phyloP scores from a whole-genome alignment of 2,329 filamentous ascomycete genomes.

The Aspergillus japonicus region DNA sequence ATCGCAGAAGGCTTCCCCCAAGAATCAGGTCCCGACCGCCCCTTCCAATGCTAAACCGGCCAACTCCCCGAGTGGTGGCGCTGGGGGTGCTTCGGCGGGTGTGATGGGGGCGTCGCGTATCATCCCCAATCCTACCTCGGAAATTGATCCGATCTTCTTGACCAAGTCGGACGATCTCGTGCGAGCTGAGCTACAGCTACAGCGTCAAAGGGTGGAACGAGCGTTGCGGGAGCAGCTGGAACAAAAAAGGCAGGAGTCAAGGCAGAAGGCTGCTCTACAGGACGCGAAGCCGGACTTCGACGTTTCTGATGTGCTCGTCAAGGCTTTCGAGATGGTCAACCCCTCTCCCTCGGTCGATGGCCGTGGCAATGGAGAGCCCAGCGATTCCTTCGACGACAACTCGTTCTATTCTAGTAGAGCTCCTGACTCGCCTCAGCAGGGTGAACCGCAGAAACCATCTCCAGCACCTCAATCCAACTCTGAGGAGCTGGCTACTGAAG shows the following conservation, averaged over 20 bases:
- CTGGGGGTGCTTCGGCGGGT: constrained; percentile 22
- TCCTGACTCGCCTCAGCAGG: constrained; percentile 68
- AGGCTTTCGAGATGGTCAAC: constrained; percentile 69
- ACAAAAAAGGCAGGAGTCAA: constrained; percentile 53
- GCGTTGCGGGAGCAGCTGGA: constrained; percentile 74
- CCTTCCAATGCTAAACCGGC: constrained; percentile 21
- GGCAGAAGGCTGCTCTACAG: constrained; percentile 50
- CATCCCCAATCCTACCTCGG: constrained; percentile 55
- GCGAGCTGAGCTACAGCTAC: constrained; percentile 75
- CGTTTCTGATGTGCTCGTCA: constrained; percentile 69
- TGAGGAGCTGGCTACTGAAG: constrained; percentile 35
- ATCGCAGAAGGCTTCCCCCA: constrained; percentile 18
- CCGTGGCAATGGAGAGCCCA: constrained; percentile 59
- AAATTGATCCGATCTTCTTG: constrained; percentile 78
- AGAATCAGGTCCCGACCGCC: constrained; percentile 15
- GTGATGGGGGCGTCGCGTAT: constrained; percentile 35
- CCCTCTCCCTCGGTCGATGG: constrained; percentile 60
- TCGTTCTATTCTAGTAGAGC: constrained; percentile 93
- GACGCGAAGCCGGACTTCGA: constrained; percentile 65
- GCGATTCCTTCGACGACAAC: constrained; percentile 86
- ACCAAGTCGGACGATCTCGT: constrained; percentile 83
- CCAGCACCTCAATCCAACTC: constrained; percentile 30
- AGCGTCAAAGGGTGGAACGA: constrained; percentile 78
- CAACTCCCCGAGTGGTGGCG: constrained; percentile 18
- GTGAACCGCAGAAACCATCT: constrained; percentile 33